Conservation (phyloP, 1,284 basidiomycete genomes). For the Blastosporella zonata region DNA sequence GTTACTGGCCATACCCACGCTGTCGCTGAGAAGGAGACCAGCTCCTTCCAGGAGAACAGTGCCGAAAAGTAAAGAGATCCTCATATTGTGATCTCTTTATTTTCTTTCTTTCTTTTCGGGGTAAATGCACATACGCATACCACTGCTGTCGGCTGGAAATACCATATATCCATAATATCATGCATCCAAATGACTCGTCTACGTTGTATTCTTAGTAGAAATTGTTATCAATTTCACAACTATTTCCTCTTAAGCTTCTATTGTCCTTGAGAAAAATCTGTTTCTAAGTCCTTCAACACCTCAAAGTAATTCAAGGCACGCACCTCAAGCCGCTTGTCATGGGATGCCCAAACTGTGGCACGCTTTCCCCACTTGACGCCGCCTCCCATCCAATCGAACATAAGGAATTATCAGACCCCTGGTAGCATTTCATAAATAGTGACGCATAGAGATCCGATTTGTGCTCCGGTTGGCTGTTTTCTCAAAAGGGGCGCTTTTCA, state of each 20-base stretch:
- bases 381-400: too few species aligned
- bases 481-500: too few species aligned
- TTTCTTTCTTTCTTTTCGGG: not conserved
- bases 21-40: constrained; percentile 26
- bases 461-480: too few species aligned
- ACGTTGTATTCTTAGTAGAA: constrained; percentile 15
- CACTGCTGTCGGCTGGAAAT: constrained; percentile 5
- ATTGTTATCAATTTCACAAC: not conserved
- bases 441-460: too few species aligned
- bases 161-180: constrained; percentile 7
- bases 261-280: not conserved
- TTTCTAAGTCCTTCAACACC: too few species aligned
- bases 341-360: too few species aligned
- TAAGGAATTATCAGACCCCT: too few species aligned
- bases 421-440: too few species aligned
- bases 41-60: constrained; percentile 27
- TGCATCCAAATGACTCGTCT: constrained; percentile 8
- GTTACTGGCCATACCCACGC: constrained; percentile 32
- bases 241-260: not conserved
- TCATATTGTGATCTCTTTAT: not conserved
- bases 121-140: constrained; percentile 8
- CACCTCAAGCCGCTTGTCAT: too few species aligned
- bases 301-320: too few species aligned
- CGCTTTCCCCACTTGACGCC: too few species aligned
- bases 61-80: constrained; percentile 14